A percentile compares a stretch with the other conserved stretches of the same genome.
phyloP scores from a whole-genome alignment of 108 stramenopile genomes.

The Conticribra guillardii region DNA sequence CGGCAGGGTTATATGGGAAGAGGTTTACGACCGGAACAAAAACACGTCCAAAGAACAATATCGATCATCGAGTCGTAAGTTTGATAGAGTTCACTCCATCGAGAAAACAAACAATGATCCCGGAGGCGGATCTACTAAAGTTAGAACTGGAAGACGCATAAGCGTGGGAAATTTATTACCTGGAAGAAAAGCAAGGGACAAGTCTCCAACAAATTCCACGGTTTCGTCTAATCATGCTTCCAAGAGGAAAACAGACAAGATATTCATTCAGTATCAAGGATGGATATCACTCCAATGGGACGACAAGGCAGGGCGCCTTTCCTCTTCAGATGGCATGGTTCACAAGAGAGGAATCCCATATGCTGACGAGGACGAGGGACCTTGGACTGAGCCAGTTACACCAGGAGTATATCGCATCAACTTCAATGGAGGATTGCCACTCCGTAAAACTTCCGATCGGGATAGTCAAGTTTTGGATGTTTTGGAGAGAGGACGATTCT shows the following conservation, averaged over 20 bases:
- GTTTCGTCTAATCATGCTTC: not conserved
- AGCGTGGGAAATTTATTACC: not conserved
- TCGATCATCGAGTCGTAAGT: not conserved
- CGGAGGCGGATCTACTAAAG: not conserved
- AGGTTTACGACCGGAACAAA: not conserved
- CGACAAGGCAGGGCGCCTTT: too few relatives aligned
- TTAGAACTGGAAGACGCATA: not conserved
- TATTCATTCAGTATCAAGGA: not conserved
- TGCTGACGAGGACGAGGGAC: conserved; percentile 43
- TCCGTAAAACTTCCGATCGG: conserved; percentile 41
- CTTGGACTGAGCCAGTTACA: conserved; percentile 48
- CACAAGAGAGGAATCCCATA: not conserved
- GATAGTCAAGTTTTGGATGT: conserved; percentile 33
- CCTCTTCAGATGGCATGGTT: not conserved
- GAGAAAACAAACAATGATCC: not conserved
- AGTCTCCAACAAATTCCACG: not conserved
- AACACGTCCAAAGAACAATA: not conserved
- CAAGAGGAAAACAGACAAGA: not conserved
- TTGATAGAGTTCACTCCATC: not conserved
- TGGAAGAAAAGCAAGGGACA: not conserved
- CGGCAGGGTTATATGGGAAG: not conserved
- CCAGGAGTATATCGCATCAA: conserved; percentile 44
- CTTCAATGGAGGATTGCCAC: conserved; percentile 34
- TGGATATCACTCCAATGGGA: not conserved
- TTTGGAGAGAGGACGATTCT: conserved; percentile 34